phyloP scores from a whole-genome alignment of 768 basidiomycete genomes.

The Russula olivacea region DNA sequence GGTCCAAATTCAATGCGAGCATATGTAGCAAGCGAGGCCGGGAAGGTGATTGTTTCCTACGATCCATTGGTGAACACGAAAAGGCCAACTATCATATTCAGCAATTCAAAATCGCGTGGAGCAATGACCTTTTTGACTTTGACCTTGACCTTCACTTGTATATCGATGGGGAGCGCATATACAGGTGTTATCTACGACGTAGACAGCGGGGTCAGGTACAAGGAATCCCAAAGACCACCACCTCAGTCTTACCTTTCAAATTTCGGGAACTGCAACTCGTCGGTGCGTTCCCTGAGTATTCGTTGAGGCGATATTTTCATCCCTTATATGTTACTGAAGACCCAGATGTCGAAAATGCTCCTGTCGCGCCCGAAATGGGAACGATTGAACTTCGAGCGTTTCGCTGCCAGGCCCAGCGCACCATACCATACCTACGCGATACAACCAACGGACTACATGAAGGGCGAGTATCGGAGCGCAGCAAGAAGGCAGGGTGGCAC shows the following conservation, averaged over 20 bases:
- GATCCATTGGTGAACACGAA: not conserved
- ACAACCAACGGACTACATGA: too few relatives aligned
- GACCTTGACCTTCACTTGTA: not conserved
- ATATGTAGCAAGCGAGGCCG: slow-evolving; percentile 13
- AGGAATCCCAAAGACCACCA: not conserved
- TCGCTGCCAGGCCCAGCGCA: too few relatives aligned
- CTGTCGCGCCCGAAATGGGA: too few relatives aligned
- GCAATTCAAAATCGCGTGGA: slow-evolving; percentile 2
- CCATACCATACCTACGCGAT: too few relatives aligned
- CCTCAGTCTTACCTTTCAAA: slow-evolving; percentile 9
- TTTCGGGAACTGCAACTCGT: slow-evolving; percentile 14
- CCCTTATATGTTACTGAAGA: too few relatives aligned
- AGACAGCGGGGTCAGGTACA: not conserved
- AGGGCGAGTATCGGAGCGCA: too few relatives aligned
- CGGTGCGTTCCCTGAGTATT: not conserved
- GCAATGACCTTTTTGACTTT: not conserved
- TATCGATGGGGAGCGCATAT: slow-evolving; percentile 4
- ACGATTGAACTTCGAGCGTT: too few relatives aligned
- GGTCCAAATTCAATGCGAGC: not conserved
- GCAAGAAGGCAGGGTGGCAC: too few relatives aligned
- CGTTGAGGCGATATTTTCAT: not conserved
- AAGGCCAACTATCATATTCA: not conserved
- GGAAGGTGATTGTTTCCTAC: slow-evolving; percentile 8
- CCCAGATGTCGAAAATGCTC: too few relatives aligned
- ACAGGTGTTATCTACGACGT: not conserved